A percentile compares a stretch with the other conserved stretches of the same genome.
Conservation (phyloP, 192 early-diverging fungal species). For the Diversispora eburnea region DNA sequence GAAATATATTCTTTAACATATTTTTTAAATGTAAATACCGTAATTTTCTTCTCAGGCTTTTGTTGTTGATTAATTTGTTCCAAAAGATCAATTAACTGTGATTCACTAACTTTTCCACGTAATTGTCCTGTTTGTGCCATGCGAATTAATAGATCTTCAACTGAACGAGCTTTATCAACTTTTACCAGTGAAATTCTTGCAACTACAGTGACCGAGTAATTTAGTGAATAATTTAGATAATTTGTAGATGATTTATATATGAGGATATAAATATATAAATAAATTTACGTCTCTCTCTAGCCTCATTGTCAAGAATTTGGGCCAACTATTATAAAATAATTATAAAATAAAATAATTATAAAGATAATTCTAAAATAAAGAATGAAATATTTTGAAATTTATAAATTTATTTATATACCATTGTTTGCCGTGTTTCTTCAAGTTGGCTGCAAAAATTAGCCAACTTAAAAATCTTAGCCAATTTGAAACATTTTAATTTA, state of each 20-base stretch:
- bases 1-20: too few relatives aligned
- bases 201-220: constrained; percentile 46
- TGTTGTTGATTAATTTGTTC: constrained; percentile 76
- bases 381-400: neutral
- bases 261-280: neutral
- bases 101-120: constrained; percentile 75
- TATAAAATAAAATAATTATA: neutral
- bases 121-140: constrained; percentile 88
- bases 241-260: neutral
- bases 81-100: constrained; percentile 81
- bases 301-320: constrained; percentile 78
- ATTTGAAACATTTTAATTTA: neutral
- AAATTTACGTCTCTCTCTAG: constrained; percentile 72
- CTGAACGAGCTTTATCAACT: constrained; percentile 78
- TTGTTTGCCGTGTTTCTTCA: constrained; percentile 80
- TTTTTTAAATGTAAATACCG: constrained; percentile 47
- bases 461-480: constrained; percentile 14
- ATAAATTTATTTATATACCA: constrained; percentile 45
- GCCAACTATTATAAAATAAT: constrained; percentile 49
- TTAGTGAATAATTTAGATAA: constrained; percentile 4
- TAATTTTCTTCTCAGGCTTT: constrained; percentile 67
- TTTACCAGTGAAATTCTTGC: constrained; percentile 91
- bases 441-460: constrained; percentile 56
- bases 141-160: constrained; percentile 85
- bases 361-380: neutral